phyloP scores from a whole-genome alignment of 192 early-diverging fungal genomes.

The Linderina pennispora region DNA sequence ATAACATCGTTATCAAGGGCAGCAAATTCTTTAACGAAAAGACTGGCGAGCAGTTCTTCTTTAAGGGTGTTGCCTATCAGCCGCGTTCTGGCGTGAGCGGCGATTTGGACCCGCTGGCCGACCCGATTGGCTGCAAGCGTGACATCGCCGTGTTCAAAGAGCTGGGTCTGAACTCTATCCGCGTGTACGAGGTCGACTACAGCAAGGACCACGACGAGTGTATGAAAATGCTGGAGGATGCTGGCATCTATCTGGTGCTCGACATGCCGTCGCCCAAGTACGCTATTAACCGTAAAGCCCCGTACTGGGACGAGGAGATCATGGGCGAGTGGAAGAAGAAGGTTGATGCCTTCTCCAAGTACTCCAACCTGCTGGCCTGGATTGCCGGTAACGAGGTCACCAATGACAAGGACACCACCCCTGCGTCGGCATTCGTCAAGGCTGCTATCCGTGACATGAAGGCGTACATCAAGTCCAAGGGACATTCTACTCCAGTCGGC shows the following conservation, averaged over 20 bases:
- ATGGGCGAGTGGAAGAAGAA: constrained; percentile 53
- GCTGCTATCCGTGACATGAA: constrained; percentile 64
- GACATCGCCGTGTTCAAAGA: constrained; percentile 60
- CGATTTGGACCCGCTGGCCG: constrained; percentile 55
- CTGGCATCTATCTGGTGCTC: constrained; percentile 63
- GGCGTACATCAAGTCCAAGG: constrained; percentile 49
- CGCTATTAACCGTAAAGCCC: constrained; percentile 56
- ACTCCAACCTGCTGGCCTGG: constrained; percentile 58
- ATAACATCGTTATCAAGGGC: constrained; percentile 63
- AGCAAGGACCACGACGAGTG: constrained; percentile 59
- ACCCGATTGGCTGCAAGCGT: constrained; percentile 55
- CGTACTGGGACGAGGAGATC: constrained; percentile 52
- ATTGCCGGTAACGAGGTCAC: constrained; percentile 74
- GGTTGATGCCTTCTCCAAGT: constrained; percentile 62
- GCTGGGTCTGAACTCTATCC: constrained; percentile 60
- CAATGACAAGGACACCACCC: constrained; percentile 56
- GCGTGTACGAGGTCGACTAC: constrained; percentile 67
- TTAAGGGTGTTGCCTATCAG: constrained; percentile 71
- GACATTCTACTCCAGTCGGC: constrained; percentile 57
- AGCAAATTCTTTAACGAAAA: constrained; percentile 64
- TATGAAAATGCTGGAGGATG: constrained; percentile 59
- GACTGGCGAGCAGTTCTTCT: constrained; percentile 66
- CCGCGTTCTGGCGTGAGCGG: constrained; percentile 44
- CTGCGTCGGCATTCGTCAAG: constrained; percentile 60
- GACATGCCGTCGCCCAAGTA: constrained; percentile 56